phyloP scores from a whole-genome alignment of 116 monocot species.

The Dioscorea cayenensis region DNA sequence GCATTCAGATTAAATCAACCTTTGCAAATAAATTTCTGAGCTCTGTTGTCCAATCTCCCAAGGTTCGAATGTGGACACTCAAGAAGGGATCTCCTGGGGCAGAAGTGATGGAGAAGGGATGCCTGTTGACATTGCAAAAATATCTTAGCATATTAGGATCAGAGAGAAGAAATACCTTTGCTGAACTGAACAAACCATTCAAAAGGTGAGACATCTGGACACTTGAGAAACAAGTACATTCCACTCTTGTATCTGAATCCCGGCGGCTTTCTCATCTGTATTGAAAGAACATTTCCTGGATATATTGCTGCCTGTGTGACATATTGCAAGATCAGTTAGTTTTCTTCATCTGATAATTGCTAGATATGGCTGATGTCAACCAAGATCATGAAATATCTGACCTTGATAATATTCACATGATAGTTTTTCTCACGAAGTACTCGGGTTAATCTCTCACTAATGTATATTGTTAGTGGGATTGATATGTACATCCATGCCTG shows the following conservation, averaged over 20 bases:
- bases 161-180: background rate
- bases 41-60: slow-evolving; percentile 91
- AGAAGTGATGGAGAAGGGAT: slow-evolving; percentile 97
- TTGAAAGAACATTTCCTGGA: slow-evolving; percentile 88
- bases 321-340: background rate
- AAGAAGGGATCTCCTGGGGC: slow-evolving; percentile 79
- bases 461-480: slow-evolving; percentile 62
- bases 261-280: slow-evolving; percentile 85
- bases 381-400: slow-evolving; percentile 13
- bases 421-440: slow-evolving; percentile 64
- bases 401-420: slow-evolving; percentile 66
- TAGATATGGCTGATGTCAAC: background rate
- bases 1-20: slow-evolving; percentile 25
- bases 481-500: slow-evolving; percentile 97
- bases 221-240: slow-evolving; percentile 95
- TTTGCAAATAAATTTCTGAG: slow-evolving; percentile 80
- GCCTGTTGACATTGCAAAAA: slow-evolving; percentile 36
- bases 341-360: background rate
- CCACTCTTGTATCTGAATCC: slow-evolving; percentile 93
- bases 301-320: slow-evolving; percentile 79
- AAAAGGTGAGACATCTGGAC: slow-evolving; percentile 80
- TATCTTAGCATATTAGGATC: background rate
- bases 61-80: slow-evolving; percentile 87
- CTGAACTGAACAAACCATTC: slow-evolving; percentile 59
- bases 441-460: slow-evolving; percentile 73